A percentile compares a stretch with the other conserved stretches of the same genome.
Evolutionary conservation across 2,329 filamentous ascomycete genomes (phyloP).

Genomic region (Pestalotiopsis sp.): DNA sequence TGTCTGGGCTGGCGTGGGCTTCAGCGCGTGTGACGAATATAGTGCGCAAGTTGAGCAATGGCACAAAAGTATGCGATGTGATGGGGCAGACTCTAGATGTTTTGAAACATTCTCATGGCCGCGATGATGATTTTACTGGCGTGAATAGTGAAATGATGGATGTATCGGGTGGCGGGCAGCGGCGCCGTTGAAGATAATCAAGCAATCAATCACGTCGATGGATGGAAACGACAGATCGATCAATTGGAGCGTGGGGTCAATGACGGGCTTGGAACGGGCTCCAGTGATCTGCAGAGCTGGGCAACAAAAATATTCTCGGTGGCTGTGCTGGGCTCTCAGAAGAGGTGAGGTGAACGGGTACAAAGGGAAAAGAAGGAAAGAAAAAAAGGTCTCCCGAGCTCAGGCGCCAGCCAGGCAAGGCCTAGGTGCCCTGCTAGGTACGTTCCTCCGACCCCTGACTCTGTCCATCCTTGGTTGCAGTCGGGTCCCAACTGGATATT

Average conservation of each 20-base stretch:
- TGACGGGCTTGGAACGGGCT: neutral
- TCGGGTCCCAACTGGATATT: slow-evolving; percentile 7
- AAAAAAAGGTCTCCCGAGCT: neutral
- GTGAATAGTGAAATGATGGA: neutral
- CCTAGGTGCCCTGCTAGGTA: neutral
- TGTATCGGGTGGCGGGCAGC: neutral
- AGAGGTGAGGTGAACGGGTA: neutral
- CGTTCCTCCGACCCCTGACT: slow-evolving; percentile 11
- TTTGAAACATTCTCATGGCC: neutral
- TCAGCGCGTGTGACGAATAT: neutral
- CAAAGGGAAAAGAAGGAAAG: neutral
- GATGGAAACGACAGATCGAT: neutral
- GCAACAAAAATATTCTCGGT: slow-evolving; percentile 3
- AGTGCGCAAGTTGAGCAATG: neutral
- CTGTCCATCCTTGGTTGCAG: neutral
- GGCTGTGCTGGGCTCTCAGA: slow-evolving; percentile 8
- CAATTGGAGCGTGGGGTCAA: neutral
- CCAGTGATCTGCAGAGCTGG: slow-evolving; percentile 5
- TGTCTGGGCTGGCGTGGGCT: neutral
- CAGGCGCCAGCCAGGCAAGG: neutral
- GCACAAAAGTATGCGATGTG: neutral
- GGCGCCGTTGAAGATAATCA: neutral
- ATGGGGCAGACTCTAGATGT: neutral
- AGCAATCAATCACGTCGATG: neutral
- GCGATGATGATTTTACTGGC: neutral